These are phyloP conservation scores for Cucurbita ficifolia DNA, from an alignment of 306 rosid genomes.

Conservation along the genomic window DNA sequence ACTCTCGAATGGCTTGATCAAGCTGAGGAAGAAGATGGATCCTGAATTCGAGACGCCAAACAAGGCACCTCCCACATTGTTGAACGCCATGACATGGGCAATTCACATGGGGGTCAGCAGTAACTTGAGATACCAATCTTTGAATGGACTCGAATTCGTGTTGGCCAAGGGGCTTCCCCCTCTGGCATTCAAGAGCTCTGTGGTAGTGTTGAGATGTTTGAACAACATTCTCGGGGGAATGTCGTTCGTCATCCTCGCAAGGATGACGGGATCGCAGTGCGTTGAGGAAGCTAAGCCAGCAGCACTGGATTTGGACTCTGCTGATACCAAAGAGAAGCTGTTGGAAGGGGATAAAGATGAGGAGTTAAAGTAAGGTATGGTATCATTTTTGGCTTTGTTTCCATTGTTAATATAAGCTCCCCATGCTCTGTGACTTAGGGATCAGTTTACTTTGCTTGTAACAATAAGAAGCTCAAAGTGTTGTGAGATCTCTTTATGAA, in stretches of 20 bases:
- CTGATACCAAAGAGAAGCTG: constrained; percentile 35
- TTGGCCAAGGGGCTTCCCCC: constrained; percentile 60
- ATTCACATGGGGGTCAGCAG: constrained; percentile 81
- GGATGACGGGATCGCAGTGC: constrained; percentile 74
- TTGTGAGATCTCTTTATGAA: neutral
- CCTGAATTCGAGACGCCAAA: constrained; percentile 72
- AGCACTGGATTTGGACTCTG: constrained; percentile 14
- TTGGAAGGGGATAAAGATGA: constrained; percentile 20
- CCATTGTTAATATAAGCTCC: constrained; percentile 1
- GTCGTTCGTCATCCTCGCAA: constrained; percentile 75
- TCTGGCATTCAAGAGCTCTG: constrained; percentile 63
- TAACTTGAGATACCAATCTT: constrained; percentile 73
- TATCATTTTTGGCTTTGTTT: neutral
- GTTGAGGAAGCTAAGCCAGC: constrained; percentile 13
- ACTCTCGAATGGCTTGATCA: constrained; percentile 70
- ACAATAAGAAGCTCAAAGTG: neutral
- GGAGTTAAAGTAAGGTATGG: constrained; percentile 6
- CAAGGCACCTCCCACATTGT: constrained; percentile 65
- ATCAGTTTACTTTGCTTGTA: neutral
- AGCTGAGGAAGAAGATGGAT: constrained; percentile 78
- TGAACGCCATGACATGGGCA: constrained; percentile 84
- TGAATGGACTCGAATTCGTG: constrained; percentile 61
- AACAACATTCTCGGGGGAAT: constrained; percentile 83
- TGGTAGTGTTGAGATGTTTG: constrained; percentile 55
- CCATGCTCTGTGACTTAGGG: neutral